Base-by-base conservation (phyloP, 805 yeast genomes). In the Sungouiella blattae region DNA sequence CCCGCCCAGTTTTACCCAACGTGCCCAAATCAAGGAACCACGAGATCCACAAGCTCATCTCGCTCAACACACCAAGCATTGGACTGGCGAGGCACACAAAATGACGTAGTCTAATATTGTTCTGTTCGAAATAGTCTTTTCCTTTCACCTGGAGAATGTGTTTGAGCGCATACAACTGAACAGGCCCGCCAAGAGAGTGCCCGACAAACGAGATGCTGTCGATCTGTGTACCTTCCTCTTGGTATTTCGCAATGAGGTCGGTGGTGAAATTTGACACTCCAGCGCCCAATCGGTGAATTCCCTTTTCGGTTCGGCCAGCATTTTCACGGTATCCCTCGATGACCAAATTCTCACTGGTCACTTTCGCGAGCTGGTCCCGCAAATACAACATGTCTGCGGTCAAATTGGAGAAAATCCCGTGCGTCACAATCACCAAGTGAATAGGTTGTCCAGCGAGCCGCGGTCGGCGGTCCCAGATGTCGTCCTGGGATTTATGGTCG, bases 21-120 rank as follows among this genome's bases (percentile, higher is more conserved):
- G 72, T 65, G 5, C 74, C 74, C 18, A 68, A 38, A 40, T 67
- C 72, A 30, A 68, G 49, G 28, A 67, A 62, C 69, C 70, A 64
- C 18, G 63, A 53, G 20, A 67, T 55, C 28, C 58, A 33, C 27
- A 66, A 55, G 39, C 67, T 65, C 51, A 63, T 53, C 39, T 68
- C 74, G 46, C 60, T 59, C 30, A 67, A 49, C 2, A 68, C 58
- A 4, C 74, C 74, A 17, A 68, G 50, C 32, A 67, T 47, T 8
- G 74, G 74, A 27, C 64, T 53, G 11, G 74, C 73, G 60, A 68
- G 44, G 25, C 58, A 55, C n/a, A 68, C 53, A 20, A 68, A 52
- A 33, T 67, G 60, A 23, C 40, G 46, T 6, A 66, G 69, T 26
- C 43, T 30, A 8, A 68, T 62, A 5, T 41, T 36, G n/a, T 46